These are phyloP conservation scores for Talaromyces proteolyticus DNA, from an alignment of 495 filamentous ascomycete genomes.

Conservation along the genomic window DNA sequence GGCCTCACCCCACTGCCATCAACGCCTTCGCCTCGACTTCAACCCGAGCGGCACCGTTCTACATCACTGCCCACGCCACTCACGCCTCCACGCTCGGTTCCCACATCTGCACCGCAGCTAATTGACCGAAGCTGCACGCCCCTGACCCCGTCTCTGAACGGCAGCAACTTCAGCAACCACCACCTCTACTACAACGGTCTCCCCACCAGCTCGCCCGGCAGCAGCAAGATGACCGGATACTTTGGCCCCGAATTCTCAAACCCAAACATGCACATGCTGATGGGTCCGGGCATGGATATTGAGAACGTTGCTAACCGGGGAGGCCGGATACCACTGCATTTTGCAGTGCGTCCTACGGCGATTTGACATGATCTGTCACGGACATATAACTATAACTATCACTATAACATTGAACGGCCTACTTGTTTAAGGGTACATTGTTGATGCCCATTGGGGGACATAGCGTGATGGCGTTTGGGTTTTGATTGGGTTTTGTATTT, in stretches of 20 bases:
- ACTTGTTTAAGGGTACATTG: too few relatives aligned
- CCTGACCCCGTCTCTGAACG: neutral
- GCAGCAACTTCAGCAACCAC: neutral
- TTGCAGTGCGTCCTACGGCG: neutral
- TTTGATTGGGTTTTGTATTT: too few relatives aligned
- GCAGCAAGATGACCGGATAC: neutral
- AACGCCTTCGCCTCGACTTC: neutral
- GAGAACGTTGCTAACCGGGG: neutral
- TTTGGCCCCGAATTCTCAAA: constrained; percentile 1
- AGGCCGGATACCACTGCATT: constrained; percentile 3
- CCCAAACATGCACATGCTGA: neutral
- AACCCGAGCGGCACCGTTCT: constrained; percentile 1
- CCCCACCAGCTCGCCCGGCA: neutral
- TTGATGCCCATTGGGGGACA: too few relatives aligned
- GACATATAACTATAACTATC: too few relatives aligned
- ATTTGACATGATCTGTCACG: too few relatives aligned
- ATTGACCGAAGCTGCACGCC: neutral
- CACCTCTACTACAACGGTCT: neutral
- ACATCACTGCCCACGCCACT: constrained; percentile 1
- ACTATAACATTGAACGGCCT: neutral
- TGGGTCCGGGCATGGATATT: neutral
- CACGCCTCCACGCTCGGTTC: constrained; percentile 4
- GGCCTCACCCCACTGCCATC: constrained; percentile 1
- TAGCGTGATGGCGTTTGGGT: too few relatives aligned
- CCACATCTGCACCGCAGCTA: neutral